These are phyloP conservation scores for Eucalyptus fibrosa DNA, from an alignment of 345 rosid genomes.

Conservation along the genomic window DNA sequence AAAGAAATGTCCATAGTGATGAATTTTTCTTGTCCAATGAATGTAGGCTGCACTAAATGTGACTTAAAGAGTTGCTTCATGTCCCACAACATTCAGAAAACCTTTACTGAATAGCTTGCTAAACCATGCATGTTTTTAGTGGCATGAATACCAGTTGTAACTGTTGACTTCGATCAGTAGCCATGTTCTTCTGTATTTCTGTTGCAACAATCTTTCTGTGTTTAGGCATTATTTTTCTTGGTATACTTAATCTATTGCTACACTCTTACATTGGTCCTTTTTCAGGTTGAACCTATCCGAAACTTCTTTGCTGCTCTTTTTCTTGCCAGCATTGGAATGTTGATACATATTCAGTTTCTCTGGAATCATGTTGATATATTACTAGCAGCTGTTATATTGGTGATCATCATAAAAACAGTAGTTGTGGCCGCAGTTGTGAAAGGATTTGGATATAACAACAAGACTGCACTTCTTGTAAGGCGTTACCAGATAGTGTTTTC, in stretches of 20 bases:
- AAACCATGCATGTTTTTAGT: not conserved
- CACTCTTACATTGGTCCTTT: not conserved
- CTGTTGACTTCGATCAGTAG: not conserved
- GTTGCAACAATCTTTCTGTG: not conserved
- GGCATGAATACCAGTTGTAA: not conserved
- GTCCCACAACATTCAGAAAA: not conserved
- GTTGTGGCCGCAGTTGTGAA: conserved; percentile 62
- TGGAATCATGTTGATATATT: conserved; percentile 92
- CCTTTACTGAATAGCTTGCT: not conserved
- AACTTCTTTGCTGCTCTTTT: conserved; percentile 91
- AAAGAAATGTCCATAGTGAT: not conserved
- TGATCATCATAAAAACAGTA: conserved; percentile 59
- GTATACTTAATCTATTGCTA: not conserved
- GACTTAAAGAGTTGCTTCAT: not conserved
- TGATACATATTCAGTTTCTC: conserved; percentile 81
- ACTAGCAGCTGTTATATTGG: conserved; percentile 72
- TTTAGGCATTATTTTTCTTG: not conserved
- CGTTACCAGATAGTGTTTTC: not conserved
- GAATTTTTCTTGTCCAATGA: not conserved
- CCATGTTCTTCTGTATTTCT: not conserved
- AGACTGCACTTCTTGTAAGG: conserved; percentile 79
- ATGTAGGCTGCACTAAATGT: not conserved
- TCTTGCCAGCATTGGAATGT: conserved; percentile 91
- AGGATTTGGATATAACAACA: conserved; percentile 85
- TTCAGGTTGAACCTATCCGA: conserved; percentile 87